Conservation (phyloP, 805 yeast species). For the Hanseniaspora opuntiae region DNA sequence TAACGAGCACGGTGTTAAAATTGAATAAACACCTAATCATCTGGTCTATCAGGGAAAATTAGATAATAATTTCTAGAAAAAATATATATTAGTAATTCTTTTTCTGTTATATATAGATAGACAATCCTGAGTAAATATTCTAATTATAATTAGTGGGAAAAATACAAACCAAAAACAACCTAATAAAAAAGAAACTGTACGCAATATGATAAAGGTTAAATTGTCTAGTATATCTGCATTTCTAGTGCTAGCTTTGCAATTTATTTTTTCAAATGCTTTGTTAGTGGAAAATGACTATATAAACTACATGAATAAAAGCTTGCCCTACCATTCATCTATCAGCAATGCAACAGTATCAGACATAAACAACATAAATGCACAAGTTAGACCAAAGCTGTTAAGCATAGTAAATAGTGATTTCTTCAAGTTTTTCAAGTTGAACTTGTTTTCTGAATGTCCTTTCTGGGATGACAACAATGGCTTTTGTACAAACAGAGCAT, state of each 20-base stretch:
- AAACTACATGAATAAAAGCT: slow-evolving; percentile 2
- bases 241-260: neutral
- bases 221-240: neutral
- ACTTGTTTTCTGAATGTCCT: slow-evolving; percentile 71
- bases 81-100: too few relatives aligned
- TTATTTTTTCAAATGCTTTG: neutral
- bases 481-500: slow-evolving; percentile 72
- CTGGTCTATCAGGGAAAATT: too few relatives aligned
- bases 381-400: slow-evolving; percentile 43
- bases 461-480: slow-evolving; percentile 70
- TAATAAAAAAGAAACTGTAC: neutral
- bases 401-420: slow-evolving; percentile 59
- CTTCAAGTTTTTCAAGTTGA: slow-evolving; percentile 76
- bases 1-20: too few relatives aligned
- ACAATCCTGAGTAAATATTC: too few relatives aligned
- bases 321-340: slow-evolving; percentile 14
- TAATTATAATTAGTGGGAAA: neutral
- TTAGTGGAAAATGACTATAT: neutral
- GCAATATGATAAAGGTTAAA: neutral
- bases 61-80: too few relatives aligned
- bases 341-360: slow-evolving; percentile 34
- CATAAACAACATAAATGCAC: slow-evolving; percentile 38
- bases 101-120: too few relatives aligned
- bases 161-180: too few relatives aligned
- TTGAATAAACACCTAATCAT: too few relatives aligned